phyloP scores from a whole-genome alignment of 2,329 filamentous ascomycete species.

The Coniochaeta hoffmannii region DNA sequence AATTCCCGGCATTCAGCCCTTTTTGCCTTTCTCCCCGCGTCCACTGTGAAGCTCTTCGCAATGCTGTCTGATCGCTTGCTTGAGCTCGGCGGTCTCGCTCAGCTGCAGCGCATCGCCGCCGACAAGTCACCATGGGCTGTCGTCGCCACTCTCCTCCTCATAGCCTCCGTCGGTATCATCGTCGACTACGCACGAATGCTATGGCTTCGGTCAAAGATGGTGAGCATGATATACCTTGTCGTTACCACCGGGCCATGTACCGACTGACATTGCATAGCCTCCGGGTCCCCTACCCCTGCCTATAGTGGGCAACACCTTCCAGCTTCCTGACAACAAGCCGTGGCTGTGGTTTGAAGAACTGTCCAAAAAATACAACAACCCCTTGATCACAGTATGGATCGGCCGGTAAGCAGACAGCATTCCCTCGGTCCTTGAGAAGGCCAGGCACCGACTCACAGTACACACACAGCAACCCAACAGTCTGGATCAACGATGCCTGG shows the following conservation, averaged over 20 bases:
- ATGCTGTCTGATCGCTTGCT: constrained; percentile 18
- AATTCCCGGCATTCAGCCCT: neutral
- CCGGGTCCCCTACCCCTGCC: constrained; percentile 47
- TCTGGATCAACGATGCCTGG: constrained; percentile 42
- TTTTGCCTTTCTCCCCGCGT: neutral
- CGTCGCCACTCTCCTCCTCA: constrained; percentile 13
- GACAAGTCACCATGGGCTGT: constrained; percentile 11
- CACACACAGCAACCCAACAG: constrained; percentile 28
- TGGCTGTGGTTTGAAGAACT: constrained; percentile 51
- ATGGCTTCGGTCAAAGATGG: constrained; percentile 37
- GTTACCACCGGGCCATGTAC: no score
- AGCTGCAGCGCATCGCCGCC: constrained; percentile 15
- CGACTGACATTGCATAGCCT: constrained; percentile 21
- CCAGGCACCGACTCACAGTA: neutral
- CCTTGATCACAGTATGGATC: constrained; percentile 50
- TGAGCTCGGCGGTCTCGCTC: constrained; percentile 5
- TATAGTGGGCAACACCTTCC: constrained; percentile 48
- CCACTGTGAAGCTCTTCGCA: neutral
- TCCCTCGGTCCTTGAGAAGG: no score
- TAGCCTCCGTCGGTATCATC: constrained; percentile 19
- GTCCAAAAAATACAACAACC: constrained; percentile 38
- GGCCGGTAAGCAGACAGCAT: constrained; percentile 33
- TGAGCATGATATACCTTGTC: no score
- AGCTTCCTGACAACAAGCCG: constrained; percentile 45
- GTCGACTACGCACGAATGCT: constrained; percentile 42